Percentiles rank a stretch among this genome's conserved stretches.
Conservation (phyloP, 371 early-diverging fungal species). For the Apophysomyces trapeziformis region DNA sequence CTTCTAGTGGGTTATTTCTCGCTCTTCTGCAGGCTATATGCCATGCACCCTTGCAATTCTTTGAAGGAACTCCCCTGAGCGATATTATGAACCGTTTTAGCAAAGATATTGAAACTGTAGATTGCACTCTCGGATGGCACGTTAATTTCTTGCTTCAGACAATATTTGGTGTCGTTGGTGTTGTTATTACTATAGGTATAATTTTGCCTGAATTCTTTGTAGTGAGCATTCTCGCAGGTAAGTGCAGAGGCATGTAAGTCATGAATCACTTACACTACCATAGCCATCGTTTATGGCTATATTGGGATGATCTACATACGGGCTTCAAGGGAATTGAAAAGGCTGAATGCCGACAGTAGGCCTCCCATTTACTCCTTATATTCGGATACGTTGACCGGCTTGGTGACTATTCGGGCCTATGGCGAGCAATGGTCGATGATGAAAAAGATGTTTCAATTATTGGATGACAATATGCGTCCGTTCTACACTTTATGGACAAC, state of each 20-base stretch:
- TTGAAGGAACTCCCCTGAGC: slow-evolving; percentile 86
- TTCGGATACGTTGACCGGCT: slow-evolving; percentile 57
- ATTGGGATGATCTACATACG: slow-evolving; percentile 60
- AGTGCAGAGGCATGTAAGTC: slow-evolving; percentile 9
- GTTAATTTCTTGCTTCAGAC: slow-evolving; percentile 74
- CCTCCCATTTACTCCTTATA: slow-evolving; percentile 59
- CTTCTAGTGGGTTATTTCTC: slow-evolving; percentile 63
- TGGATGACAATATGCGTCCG: slow-evolving; percentile 78
- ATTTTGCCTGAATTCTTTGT: slow-evolving; percentile 67
- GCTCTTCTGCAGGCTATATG: slow-evolving; percentile 63
- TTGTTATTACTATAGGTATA: slow-evolving; percentile 68
- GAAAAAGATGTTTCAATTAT: slow-evolving; percentile 45
- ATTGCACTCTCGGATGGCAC: slow-evolving; percentile 70
- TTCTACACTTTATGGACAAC: slow-evolving; percentile 82
- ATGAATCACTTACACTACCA: neutral
- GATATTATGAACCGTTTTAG: slow-evolving; percentile 89
- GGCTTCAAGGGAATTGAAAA: slow-evolving; percentile 58
- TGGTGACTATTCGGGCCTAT: slow-evolving; percentile 62
- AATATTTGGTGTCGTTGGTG: slow-evolving; percentile 63
- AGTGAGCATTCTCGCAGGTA: slow-evolving; percentile 40
- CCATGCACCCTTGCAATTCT: slow-evolving; percentile 79
- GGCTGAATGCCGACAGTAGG: slow-evolving; percentile 53
- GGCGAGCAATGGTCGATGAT: slow-evolving; percentile 46
- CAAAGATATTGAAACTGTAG: slow-evolving; percentile 84
- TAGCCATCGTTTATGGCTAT: slow-evolving; percentile 37